These are phyloP conservation scores for Vitis rotundifolia DNA, from an alignment of 164 flowering plant species.

Conservation along the genomic window DNA sequence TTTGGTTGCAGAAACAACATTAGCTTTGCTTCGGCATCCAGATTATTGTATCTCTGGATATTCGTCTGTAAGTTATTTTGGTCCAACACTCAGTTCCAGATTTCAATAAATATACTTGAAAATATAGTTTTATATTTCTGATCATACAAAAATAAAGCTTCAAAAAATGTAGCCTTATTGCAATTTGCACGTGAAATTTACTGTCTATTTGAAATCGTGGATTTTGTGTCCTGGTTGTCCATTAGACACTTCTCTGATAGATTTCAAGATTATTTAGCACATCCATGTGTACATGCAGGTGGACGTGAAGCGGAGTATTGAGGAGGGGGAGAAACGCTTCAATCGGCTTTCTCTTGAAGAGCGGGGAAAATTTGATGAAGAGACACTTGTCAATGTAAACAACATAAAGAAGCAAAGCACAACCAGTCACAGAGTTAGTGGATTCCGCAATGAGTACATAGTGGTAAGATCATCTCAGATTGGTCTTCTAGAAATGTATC, in stretches of 20 bases:
- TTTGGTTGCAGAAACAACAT: constrained; percentile 71
- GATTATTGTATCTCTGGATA: constrained; percentile 95
- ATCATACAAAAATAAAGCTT: no score
- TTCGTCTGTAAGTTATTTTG: constrained; percentile 73
- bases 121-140: no score
- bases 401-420: constrained; percentile 67
- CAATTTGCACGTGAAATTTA: no score
- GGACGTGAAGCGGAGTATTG: constrained; percentile 68
- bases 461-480: constrained; percentile 56
- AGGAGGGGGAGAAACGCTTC: constrained; percentile 84
- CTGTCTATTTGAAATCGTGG: no score
- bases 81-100: neutral
- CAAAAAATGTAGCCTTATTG: no score
- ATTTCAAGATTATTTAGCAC: neutral
- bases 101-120: neutral
- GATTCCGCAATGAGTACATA: constrained; percentile 89
- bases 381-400: constrained; percentile 95
- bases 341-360: constrained; percentile 93
- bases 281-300: constrained; percentile 41
- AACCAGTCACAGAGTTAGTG: constrained; percentile 48
- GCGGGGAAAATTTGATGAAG: constrained; percentile 94
- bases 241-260: constrained; percentile 1
- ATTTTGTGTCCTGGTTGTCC: neutral
- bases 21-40: constrained; percentile 91
- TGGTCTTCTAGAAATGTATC: neutral